These are phyloP conservation scores for Hypomontagnella submonticulosa DNA, from an alignment of 495 filamentous ascomycete species.

Conservation along the genomic window DNA sequence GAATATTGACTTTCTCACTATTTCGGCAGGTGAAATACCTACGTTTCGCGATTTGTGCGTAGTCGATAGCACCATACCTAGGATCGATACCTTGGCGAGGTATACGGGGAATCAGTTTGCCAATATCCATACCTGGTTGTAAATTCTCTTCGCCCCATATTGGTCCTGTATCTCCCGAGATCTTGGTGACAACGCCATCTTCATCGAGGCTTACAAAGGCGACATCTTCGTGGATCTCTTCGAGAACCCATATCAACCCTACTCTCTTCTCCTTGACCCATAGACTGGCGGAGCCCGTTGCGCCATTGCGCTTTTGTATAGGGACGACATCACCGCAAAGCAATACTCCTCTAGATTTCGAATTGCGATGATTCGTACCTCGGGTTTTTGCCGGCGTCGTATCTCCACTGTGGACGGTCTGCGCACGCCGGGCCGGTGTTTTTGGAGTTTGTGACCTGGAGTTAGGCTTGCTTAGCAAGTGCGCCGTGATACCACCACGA, in stretches of 20 bases:
- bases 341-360: slow-evolving; percentile 88
- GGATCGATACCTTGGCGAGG: slow-evolving; percentile 75
- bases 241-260: slow-evolving; percentile 95
- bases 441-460: slow-evolving; percentile 68
- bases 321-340: slow-evolving; percentile 97
- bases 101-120: slow-evolving; percentile 79
- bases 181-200: slow-evolving; percentile 73
- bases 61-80: slow-evolving; percentile 74
- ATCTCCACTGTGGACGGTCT: slow-evolving; percentile 80
- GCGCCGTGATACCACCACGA: slow-evolving; percentile 85
- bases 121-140: slow-evolving; percentile 73
- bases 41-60: slow-evolving; percentile 71
- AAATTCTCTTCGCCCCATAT: slow-evolving; percentile 83
- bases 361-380: slow-evolving; percentile 66
- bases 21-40: slow-evolving; percentile 86
- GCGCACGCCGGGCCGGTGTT: slow-evolving; percentile 62
- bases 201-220: slow-evolving; percentile 77
- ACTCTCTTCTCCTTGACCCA: slow-evolving; percentile 98
- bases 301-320: slow-evolving; percentile 93
- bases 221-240: slow-evolving; percentile 96
- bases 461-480: slow-evolving; percentile 86
- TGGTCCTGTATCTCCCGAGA: slow-evolving; percentile 73
- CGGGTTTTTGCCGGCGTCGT: slow-evolving; percentile 67
- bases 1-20: slow-evolving; percentile 77
- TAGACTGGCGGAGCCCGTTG: slow-evolving; percentile 88